Evolutionary conservation across 306 rosid species (phyloP).

Genomic region (Inga laurina): DNA sequence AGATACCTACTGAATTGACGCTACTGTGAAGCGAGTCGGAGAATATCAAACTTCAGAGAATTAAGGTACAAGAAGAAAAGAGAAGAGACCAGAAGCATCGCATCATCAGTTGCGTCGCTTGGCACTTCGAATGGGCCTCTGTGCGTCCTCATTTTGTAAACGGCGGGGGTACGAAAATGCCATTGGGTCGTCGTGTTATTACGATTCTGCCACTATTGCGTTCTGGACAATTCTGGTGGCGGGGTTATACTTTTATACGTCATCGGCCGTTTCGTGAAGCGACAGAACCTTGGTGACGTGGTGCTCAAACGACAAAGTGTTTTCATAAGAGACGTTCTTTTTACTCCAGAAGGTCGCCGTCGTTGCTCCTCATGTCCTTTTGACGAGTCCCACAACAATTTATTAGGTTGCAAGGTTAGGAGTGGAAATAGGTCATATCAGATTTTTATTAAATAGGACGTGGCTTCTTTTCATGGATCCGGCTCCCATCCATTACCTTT

Average conservation of each 20-base stretch:
- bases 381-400: background rate
- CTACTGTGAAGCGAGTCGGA: background rate
- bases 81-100: background rate
- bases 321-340: background rate
- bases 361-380: background rate
- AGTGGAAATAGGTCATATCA: too few species aligned
- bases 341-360: background rate
- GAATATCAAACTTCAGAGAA: background rate
- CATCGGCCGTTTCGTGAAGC: slow-evolving; percentile 22
- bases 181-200: background rate
- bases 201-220: background rate
- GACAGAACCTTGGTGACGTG: background rate
- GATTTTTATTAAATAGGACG: too few species aligned
- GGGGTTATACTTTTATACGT: background rate
- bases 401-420: too few species aligned
- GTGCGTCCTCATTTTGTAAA: background rate
- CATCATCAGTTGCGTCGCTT: background rate
- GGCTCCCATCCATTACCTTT: too few species aligned
- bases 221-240: background rate
- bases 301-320: background rate
- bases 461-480: too few species aligned
- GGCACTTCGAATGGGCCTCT: background rate
- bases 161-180: background rate
- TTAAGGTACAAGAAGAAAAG: background rate
- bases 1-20: slow-evolving; percentile 40